Percentiles rank a stretch among this genome's conserved stretches.
These are phyloP conservation scores for Actinomucor elegans DNA, from an alignment of 371 early-diverging fungal genomes.

Conservation along the genomic window DNA sequence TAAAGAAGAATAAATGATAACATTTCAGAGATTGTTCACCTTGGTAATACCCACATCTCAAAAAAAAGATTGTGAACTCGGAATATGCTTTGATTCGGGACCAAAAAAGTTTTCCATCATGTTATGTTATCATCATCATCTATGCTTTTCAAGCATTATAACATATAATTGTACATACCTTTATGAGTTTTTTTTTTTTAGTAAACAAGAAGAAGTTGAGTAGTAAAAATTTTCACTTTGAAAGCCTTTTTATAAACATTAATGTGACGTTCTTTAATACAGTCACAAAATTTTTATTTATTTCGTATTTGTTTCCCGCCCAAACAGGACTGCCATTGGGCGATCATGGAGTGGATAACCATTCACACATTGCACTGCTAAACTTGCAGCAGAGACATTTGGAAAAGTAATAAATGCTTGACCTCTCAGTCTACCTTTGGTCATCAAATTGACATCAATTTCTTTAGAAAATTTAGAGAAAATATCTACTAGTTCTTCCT, in stretches of 20 bases:
- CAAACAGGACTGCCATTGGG: constrained; percentile 33
- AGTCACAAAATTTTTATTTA: too few species aligned
- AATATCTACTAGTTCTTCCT: constrained; percentile 28
- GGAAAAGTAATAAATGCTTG: constrained; percentile 44
- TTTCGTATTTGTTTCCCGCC: too few species aligned
- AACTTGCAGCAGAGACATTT: constrained; percentile 13
- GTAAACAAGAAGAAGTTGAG: too few species aligned
- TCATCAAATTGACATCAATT: constrained; percentile 31
- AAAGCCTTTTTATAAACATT: too few species aligned
- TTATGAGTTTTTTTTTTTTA: too few species aligned
- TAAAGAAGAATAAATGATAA: constrained; percentile 1
- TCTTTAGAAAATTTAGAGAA: constrained; percentile 27
- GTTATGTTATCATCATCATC: constrained; percentile 12
- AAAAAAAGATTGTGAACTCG: constrained; percentile 20
- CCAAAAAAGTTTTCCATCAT: constrained; percentile 28
- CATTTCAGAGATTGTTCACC: too few species aligned
- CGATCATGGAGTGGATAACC: constrained; percentile 32
- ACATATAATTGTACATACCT: too few species aligned
- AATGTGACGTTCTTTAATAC: too few species aligned
- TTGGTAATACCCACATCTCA: constrained; percentile 29
- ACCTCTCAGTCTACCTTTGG: constrained; percentile 31
- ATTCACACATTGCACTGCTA: constrained; percentile 35
- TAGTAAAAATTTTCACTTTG: too few species aligned
- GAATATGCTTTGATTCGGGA: constrained; percentile 24
- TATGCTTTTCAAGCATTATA: too few species aligned